Conservation (phyloP, 805 yeast species). For the Yarrowia phangngaensis region DNA sequence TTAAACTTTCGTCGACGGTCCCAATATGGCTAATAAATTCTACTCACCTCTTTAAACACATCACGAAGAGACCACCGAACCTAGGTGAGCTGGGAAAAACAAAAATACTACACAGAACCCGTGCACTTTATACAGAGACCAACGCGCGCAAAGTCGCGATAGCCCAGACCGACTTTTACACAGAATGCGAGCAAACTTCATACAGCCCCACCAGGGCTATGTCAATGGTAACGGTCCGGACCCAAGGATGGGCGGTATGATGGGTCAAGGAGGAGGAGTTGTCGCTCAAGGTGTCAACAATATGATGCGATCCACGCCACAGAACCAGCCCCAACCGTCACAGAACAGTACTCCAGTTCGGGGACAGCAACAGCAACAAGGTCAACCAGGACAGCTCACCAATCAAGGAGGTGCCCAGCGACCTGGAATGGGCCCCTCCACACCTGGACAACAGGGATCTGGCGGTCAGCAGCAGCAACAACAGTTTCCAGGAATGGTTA, state of each 20-base stretch:
- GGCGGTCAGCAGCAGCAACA: slow-evolving; percentile 16
- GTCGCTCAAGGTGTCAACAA: slow-evolving; percentile 23
- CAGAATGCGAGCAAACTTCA: slow-evolving; percentile 26
- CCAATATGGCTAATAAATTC: too few relatives aligned
- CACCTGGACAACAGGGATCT: slow-evolving; percentile 17
- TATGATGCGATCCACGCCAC: slow-evolving; percentile 22
- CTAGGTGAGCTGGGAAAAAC: too few relatives aligned
- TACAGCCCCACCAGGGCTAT: slow-evolving; percentile 22
- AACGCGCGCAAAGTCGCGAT: too few relatives aligned
- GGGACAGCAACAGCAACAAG: slow-evolving; percentile 11
- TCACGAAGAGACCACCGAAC: too few relatives aligned
- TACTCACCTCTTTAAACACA: too few relatives aligned
- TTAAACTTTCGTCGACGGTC: too few relatives aligned
- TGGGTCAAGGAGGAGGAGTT: slow-evolving; percentile 4
- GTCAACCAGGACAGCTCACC: neutral
- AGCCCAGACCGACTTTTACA: too few relatives aligned
- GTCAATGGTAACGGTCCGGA: slow-evolving; percentile 25
- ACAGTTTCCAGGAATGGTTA: slow-evolving; percentile 16
- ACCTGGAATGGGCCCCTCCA: slow-evolving; percentile 16
- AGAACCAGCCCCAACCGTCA: slow-evolving; percentile 15
- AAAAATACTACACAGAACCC: too few relatives aligned
- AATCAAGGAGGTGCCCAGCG: too few relatives aligned
- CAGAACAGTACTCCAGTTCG: slow-evolving; percentile 24
- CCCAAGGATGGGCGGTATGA: slow-evolving; percentile 27
- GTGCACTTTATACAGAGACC: too few relatives aligned